phyloP scores from a whole-genome alignment of 2,329 filamentous ascomycete genomes.

The Hypoxylon sp. region DNA sequence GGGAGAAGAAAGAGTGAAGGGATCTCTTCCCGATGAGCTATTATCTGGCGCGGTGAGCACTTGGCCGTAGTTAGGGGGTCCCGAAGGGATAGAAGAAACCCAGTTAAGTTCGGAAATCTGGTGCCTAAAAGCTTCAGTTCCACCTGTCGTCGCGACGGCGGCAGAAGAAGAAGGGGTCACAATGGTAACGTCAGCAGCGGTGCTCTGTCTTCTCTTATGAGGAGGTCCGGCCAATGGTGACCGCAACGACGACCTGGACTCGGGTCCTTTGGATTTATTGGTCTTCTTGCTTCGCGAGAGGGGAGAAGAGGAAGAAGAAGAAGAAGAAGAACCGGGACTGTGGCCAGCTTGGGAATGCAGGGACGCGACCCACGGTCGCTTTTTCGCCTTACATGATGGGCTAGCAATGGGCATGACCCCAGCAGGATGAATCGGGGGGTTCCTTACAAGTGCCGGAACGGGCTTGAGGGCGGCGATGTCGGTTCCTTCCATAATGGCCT shows the following conservation, averaged over 20 bases:
- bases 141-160: conserved; percentile 11
- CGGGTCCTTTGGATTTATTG: conserved; percentile 21
- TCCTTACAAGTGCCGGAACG: conserved; percentile 21
- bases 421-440: conserved; percentile 20
- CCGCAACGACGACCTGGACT: conserved; percentile 11
- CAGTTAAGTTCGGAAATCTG: conserved; percentile 15
- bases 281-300: conserved; percentile 19
- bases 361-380: conserved; percentile 28
- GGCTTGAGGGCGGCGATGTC: conserved; percentile 19
- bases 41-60: conserved; percentile 17
- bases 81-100: conserved; percentile 14
- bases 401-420: conserved; percentile 32
- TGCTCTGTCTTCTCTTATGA: conserved; percentile 11
- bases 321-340: conserved; percentile 14
- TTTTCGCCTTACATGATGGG: conserved; percentile 34
- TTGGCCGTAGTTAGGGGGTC: conserved; percentile 8
- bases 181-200: conserved; percentile 14
- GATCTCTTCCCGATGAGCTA: conserved; percentile 8
- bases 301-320: conserved; percentile 1
- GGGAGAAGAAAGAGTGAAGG: conserved; percentile 23
- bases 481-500: conserved; percentile 31
- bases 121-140: conserved; percentile 18
- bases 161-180: conserved; percentile 17
- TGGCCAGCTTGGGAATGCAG: conserved; percentile 17
- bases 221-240: conserved; percentile 19